Base-by-base conservation (phyloP, 1,139 yeast genomes). In the Candida buenavistaensis region DNA sequence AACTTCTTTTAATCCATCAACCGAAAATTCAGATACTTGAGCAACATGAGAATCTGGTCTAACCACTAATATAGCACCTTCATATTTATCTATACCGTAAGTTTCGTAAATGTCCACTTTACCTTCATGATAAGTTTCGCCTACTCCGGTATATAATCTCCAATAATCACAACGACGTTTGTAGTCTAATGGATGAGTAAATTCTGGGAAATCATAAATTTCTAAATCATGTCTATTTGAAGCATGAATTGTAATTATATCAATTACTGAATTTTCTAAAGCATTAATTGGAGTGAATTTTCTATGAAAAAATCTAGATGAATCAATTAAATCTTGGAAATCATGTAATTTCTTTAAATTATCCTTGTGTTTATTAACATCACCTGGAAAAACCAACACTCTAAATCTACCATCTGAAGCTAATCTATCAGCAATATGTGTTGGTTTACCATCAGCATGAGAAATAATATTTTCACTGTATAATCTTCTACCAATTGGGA, bases 1-100 rank as follows among this genome's bases (percentile, higher is more conserved):
- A 30, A 57, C 44, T 21, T 46, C 41, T 9, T 43, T 32, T 28
- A 51, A 44, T 22, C 59, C 59, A 6, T 35, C 35, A 16, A 30
- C 30, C 15, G 25, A 32, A 29, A 42, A 44, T 13, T 45, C 47
- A 11, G 52, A 40, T 12, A 55, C 57, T 12, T 40, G 24, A 6
- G 62, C 50, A 15, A 59, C 56, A 33, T 60, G 57, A 3, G 64
- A 64, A 43, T 61, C 67, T 9, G 67, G 67, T 24, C 67, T 45
- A 13, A 57, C 40, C 15, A 61, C 56, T 14, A 57, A 32, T 17
- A 60, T 34, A 8, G 54, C 52, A 11, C 64, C 61, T 8, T 37
- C 39, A 15, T 46, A 33, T 8, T 48, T 44, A 28, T 54, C 52
- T 24, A 58, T 47, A 3, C 62, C 64, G 33, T 48, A 57, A 37